Percentiles rank a stretch among this genome's conserved stretches.
phyloP scores from a whole-genome alignment of 139 green algal genomes.

The Chlamydomonas applanata region DNA sequence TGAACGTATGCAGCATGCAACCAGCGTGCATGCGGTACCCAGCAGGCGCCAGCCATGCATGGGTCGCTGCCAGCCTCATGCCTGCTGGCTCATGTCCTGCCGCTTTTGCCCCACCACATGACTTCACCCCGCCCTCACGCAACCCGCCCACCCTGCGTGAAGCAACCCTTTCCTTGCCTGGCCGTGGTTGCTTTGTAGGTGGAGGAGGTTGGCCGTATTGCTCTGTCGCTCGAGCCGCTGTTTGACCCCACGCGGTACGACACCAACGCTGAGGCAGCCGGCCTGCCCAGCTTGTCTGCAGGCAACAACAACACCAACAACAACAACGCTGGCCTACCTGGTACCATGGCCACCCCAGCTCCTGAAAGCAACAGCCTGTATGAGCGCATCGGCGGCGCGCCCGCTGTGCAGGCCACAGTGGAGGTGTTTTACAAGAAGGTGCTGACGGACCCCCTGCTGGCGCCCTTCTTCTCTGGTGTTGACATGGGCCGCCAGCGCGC shows the following conservation, averaged over 20 bases:
- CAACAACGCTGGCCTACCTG: no score
- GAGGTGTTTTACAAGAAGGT: constrained; percentile 14
- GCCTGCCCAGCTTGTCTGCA: background rate
- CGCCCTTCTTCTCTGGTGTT: background rate
- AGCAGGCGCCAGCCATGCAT: no score
- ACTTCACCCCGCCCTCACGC: no score
- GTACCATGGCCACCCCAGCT: no score
- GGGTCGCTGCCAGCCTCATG: no score
- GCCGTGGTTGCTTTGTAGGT: background rate
- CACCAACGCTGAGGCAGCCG: background rate
- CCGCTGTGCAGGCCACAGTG: background rate
- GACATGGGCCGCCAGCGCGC: background rate
- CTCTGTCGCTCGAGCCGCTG: background rate
- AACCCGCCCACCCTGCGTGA: no score
- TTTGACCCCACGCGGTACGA: background rate
- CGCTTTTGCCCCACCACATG: no score
- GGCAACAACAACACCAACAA: no score
- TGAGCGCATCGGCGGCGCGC: background rate
- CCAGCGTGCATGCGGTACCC: no score
- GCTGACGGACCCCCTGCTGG: background rate
- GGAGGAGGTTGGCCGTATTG: constrained; percentile 1
- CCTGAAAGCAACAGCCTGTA: background rate
- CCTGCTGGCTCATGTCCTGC: no score
- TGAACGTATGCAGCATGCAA: no score
- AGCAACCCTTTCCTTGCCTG: background rate